These are phyloP conservation scores for Prillingera fragicola DNA, from an alignment of 1,284 basidiomycete species.

Conservation along the genomic window DNA sequence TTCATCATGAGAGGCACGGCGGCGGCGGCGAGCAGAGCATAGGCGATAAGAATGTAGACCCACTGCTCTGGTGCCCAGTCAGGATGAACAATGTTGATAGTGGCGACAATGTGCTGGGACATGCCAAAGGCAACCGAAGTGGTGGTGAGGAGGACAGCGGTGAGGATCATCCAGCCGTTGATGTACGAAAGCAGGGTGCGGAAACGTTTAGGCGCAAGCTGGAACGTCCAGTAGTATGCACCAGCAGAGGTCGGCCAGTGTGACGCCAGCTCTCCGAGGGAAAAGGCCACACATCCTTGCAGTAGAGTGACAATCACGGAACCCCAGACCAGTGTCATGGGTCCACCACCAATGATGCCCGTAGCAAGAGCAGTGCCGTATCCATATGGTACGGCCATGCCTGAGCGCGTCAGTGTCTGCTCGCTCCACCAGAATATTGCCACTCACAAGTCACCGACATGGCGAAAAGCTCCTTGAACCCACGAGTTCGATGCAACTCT, in stretches of 20 bases:
- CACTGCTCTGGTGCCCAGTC: conserved; percentile 14
- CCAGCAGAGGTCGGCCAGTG: conserved; percentile 16
- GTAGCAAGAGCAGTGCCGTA: conserved; percentile 7
- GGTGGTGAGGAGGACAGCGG: conserved; percentile 11
- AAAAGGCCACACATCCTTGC: conserved; percentile 11
- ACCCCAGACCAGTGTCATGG: conserved; percentile 12
- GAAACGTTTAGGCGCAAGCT: conserved; percentile 11
- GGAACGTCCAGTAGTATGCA: conserved; percentile 18
- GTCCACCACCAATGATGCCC: conserved; percentile 12
- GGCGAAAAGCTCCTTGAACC: conserved; percentile 7
- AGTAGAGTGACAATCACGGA: conserved; percentile 10
- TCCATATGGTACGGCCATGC: conserved; percentile 14
- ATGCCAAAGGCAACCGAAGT: conserved; percentile 13
- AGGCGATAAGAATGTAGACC: conserved; percentile 12
- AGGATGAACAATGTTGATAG: conserved; percentile 10
- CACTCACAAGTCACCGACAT: conserved; percentile 13
- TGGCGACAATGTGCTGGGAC: conserved; percentile 13
- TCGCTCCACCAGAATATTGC: too few relatives aligned
- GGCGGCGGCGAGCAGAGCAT: conserved; percentile 7
- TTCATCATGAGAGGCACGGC: conserved; percentile 4
- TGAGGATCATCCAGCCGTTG: conserved; percentile 16
- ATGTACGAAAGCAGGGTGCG: conserved; percentile 14
- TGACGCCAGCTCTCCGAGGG: conserved; percentile 11
- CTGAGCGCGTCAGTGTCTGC: background rate
- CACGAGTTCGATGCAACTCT: conserved; percentile 10